A percentile compares a stretch with the other conserved stretches of the same genome.
Evolutionary conservation across 169 alveolate genomes (phyloP).

Genomic region (Eimeria tenella): DNA sequence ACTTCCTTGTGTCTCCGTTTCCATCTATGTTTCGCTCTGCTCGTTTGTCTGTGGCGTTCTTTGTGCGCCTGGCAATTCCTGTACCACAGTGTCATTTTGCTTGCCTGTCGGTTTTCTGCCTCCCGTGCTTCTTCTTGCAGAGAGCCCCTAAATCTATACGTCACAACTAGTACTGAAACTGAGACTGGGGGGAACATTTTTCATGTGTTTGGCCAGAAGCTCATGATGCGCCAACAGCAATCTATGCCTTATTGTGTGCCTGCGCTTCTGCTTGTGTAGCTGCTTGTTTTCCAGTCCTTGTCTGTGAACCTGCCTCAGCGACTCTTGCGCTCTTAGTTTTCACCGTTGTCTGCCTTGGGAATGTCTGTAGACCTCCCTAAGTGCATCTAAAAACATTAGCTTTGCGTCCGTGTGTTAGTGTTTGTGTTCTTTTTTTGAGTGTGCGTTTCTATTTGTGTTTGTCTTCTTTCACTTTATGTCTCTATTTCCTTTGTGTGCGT

Average conservation of each 20-base stretch:
- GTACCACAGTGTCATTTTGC: neutral
- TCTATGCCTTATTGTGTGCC: too few relatives aligned
- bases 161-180: too few relatives aligned
- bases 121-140: neutral
- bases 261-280: too few relatives aligned
- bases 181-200: too few relatives aligned
- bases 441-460: neutral
- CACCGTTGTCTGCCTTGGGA: too few relatives aligned
- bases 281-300: too few relatives aligned
- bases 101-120: neutral
- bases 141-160: too few relatives aligned
- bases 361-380: too few relatives aligned
- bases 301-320: too few relatives aligned
- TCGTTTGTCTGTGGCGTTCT: neutral
- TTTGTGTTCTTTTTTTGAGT: neutral
- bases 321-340: too few relatives aligned
- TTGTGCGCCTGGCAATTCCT: neutral
- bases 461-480: neutral
- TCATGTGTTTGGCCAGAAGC: too few relatives aligned
- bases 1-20: neutral
- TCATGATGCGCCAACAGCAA: too few relatives aligned
- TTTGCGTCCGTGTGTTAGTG: neutral
- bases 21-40: neutral
- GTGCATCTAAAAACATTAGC: neutral
- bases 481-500: constrained; percentile 37